Evolutionary conservation across 805 yeast genomes (phyloP), one percentile per base, ranked within the genome.

Genomic region (Pichia cabralensis): DNA sequence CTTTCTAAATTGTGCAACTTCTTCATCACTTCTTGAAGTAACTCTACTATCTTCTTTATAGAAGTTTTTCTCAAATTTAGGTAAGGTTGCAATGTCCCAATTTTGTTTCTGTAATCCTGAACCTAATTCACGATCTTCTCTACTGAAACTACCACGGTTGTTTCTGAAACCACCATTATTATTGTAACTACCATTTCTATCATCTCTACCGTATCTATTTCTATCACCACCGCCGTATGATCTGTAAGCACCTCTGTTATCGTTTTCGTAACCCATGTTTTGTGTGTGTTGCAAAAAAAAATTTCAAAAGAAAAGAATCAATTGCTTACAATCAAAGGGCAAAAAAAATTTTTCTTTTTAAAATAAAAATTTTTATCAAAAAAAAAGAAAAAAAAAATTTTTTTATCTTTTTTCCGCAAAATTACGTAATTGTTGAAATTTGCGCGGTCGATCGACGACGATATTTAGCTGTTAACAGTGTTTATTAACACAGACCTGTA

Each of bases 1-100:
- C 41, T 70, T 69, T 69, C 98, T 80, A 69, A 88, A 92, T 30
- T 64, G 69, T 19, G 55, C 60, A 46, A 92, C 71, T 40, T 89
- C 96, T 24, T 58, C 69, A 2, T 79, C 86, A 28, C 81, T 56
- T 62, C 96, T 82, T 30, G 62, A 66, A 40, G 83, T 61, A 42
- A 92, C 97, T 35, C 60, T 61, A 40, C 83, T 82, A 55, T 80
- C 79, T 67, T 92, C 98, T 43, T 68, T 67, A 67, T 92, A 92
- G 57, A 92, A 92, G 62, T 92, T 85, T 69, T 92, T 92, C 63
- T 88, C 96, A 56, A 92, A 92, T 55, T 76, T 76, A 50, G 95
- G 94, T 54, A 92, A 65, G 26, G 74, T 59, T 41, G 71, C 79
- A 35, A 73, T 47, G 58, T 83, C 92, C 84, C 92, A 92, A 43